phyloP scores from a whole-genome alignment of 1,139 yeast species.

The Suhomyces choctaworum region DNA sequence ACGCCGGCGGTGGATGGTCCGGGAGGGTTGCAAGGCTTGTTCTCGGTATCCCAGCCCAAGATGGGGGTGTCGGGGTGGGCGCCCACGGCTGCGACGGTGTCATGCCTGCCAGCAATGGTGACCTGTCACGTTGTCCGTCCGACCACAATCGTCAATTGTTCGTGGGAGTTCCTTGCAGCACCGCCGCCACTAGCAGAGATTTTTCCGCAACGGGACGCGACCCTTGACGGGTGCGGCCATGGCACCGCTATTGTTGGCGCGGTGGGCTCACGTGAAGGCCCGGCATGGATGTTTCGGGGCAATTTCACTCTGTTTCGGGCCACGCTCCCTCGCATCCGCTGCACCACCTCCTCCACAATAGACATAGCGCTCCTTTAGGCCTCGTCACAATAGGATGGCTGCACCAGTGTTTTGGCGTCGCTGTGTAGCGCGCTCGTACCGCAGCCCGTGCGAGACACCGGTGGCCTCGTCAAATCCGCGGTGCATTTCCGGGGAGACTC shows the following conservation, averaged over 20 bases:
- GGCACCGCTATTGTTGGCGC: slow-evolving; percentile 1
- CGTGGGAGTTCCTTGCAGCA: slow-evolving; percentile 4
- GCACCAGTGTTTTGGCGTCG: no score
- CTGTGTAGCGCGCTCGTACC: no score
- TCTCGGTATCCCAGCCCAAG: no score
- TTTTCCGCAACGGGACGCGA: slow-evolving; percentile 11
- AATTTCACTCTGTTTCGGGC: slow-evolving; percentile 1
- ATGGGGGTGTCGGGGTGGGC: neutral
- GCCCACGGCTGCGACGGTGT: neutral
- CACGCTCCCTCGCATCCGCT: no score
- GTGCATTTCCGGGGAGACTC: no score
- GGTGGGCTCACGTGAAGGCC: neutral
- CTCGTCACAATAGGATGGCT: no score
- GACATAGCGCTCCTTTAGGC: no score
- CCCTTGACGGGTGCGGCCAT: neutral
- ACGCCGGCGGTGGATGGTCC: no score
- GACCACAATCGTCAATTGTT: neutral
- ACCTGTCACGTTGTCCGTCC: neutral
- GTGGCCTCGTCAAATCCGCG: no score
- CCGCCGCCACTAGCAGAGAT: neutral
- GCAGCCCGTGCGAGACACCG: no score
- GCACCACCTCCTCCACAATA: no score
- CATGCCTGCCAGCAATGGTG: neutral
- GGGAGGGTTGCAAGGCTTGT: no score
- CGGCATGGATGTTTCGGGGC: neutral